Conservation (phyloP, 345 rosid species). For the Brassica juncea region DNA sequence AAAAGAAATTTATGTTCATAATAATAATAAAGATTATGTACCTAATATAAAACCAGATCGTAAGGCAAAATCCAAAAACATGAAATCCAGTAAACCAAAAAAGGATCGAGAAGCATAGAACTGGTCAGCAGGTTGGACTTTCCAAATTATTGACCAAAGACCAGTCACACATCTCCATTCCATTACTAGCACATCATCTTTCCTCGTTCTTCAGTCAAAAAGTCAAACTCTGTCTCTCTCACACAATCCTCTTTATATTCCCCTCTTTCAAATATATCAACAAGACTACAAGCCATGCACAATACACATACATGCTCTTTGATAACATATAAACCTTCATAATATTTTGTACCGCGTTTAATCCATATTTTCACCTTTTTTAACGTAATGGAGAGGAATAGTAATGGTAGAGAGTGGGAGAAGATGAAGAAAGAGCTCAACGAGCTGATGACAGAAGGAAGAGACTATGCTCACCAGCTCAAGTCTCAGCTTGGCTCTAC, state of each 20-base stretch:
- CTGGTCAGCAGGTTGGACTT: conserved; percentile 42
- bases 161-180: conserved; percentile 27
- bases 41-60: conserved; percentile 1
- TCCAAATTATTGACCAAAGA: conserved; percentile 44
- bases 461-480: conserved; percentile 50
- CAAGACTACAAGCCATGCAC: conserved; percentile 33
- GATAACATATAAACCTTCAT: not conserved
- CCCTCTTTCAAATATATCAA: conserved; percentile 7
- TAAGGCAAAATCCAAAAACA: not conserved
- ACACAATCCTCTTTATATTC: conserved; percentile 30
- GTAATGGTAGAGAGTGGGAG: conserved; percentile 55
- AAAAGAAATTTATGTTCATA: not conserved
- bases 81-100: not conserved
- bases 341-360: not conserved
- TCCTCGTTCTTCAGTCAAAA: conserved; percentile 34
- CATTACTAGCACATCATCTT: conserved; percentile 32
- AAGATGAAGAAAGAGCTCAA: conserved; percentile 48
- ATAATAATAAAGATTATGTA: not conserved
- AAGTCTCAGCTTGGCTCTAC: conserved; percentile 45
- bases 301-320: conserved; percentile 12
- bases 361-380: not conserved
- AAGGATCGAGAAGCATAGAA: conserved; percentile 40
- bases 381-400: conserved; percentile 40
- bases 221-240: conserved; percentile 34
- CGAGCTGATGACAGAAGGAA: conserved; percentile 62